A percentile compares a stretch with the other conserved stretches of the same genome.
Conservation (phyloP, 441 rosid genomes). For the Eruca vesicaria region DNA sequence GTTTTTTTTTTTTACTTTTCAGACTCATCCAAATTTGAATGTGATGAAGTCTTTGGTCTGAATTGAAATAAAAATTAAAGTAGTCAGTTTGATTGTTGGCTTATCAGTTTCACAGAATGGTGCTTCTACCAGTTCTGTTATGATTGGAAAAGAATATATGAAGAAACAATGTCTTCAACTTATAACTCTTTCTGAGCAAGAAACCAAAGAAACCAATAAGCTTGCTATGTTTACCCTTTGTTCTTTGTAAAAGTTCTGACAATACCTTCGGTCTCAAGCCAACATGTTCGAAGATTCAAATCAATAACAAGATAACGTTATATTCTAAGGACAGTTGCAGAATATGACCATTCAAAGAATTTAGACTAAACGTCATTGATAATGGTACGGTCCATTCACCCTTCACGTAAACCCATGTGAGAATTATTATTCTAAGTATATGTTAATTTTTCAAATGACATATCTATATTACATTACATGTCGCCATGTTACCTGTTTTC, state of each 20-base stretch:
- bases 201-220: not conserved
- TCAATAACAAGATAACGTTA: not conserved
- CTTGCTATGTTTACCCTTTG: not conserved
- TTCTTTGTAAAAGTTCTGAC: not conserved
- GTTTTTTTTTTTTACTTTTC: not conserved
- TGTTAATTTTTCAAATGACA: not conserved
- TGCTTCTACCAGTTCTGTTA: not conserved
- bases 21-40: slow-evolving; percentile 20
- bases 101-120: not conserved
- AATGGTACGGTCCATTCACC: slow-evolving; percentile 27
- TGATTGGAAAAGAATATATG: not conserved
- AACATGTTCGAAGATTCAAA: slow-evolving; percentile 12
- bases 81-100: not conserved
- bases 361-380: slow-evolving; percentile 12
- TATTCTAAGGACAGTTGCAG: not conserved
- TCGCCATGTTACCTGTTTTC: slow-evolving; percentile 23
- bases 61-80: not conserved
- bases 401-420: slow-evolving; percentile 24
- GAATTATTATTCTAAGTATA: not conserved
- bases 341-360: slow-evolving; percentile 1
- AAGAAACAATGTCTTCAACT: not conserved
- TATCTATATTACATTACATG: not conserved
- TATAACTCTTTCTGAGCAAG: not conserved
- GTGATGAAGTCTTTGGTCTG: slow-evolving; percentile 6
- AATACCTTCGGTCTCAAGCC: slow-evolving; percentile 10